phyloP scores from a whole-genome alignment of 139 green algal genomes.

The Haematococcus sp. region DNA sequence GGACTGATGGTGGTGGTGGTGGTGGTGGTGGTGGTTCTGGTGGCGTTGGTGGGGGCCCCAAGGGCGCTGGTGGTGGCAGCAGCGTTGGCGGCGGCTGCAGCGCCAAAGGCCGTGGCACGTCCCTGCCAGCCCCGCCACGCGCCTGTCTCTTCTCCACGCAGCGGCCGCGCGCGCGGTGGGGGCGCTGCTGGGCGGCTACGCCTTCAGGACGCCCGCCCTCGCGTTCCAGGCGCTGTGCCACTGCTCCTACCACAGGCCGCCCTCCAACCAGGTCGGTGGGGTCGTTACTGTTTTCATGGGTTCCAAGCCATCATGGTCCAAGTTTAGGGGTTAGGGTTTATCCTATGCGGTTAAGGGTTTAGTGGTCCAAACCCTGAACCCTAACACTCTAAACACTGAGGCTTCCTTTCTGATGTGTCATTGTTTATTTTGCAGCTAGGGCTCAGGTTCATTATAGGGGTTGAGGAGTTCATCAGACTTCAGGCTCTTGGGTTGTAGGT shows the following conservation, averaged over 20 bases:
- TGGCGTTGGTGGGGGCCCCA: too few relatives aligned
- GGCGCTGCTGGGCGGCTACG: slow-evolving; percentile 13
- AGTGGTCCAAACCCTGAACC: too few relatives aligned
- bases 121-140: not conserved
- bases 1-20: not conserved
- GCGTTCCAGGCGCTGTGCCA: slow-evolving; percentile 17
- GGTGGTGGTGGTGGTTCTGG: too few relatives aligned
- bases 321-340: not conserved
- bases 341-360: too few relatives aligned
- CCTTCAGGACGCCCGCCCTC: slow-evolving; percentile 2
- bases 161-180: not conserved
- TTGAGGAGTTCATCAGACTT: too few relatives aligned
- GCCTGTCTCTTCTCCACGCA: not conserved
- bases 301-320: not conserved
- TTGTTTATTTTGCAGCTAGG: too few relatives aligned
- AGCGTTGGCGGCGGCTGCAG: too few relatives aligned
- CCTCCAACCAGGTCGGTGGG: slow-evolving; percentile 15
- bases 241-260: slow-evolving; percentile 12
- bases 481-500: too few relatives aligned
- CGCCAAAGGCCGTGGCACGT: not conserved
- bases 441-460: too few relatives aligned
- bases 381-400: too few relatives aligned
- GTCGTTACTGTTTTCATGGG: not conserved
- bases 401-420: too few relatives aligned
- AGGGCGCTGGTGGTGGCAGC: too few relatives aligned